phyloP scores from a whole-genome alignment of 2,329 filamentous ascomycete species.

The Remersonia thermophila region DNA sequence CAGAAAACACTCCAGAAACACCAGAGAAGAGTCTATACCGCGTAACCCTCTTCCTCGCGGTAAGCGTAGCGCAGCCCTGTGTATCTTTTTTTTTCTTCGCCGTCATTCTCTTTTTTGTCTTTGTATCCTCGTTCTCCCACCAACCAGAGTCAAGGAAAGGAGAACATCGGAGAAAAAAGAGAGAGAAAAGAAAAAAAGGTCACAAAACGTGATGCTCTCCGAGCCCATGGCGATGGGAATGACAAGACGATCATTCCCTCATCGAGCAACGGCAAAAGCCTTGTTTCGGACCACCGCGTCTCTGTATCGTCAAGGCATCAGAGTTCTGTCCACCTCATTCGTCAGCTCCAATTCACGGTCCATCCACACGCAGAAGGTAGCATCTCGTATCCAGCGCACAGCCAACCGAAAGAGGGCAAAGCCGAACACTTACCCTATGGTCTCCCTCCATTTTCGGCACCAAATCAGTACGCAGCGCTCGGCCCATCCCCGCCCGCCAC shows the following conservation, averaged over 20 bases:
- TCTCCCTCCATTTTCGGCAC: too few relatives aligned
- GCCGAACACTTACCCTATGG: neutral
- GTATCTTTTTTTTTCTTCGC: slow-evolving; percentile 1
- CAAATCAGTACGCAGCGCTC: too few relatives aligned
- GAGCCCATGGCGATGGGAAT: too few relatives aligned
- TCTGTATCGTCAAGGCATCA: too few relatives aligned
- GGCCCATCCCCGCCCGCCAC: slow-evolving; percentile 2
- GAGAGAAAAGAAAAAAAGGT: neutral
- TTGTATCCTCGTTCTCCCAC: slow-evolving; percentile 4
- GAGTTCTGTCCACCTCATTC: slow-evolving; percentile 2
- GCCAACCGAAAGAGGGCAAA: neutral
- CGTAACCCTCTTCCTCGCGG: too few relatives aligned
- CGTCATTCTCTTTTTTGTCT: neutral
- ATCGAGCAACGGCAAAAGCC: too few relatives aligned
- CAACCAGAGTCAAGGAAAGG: slow-evolving; percentile 3
- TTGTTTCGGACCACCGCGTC: too few relatives aligned
- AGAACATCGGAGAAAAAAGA: slow-evolving; percentile 1
- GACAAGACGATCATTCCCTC: too few relatives aligned
- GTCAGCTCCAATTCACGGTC: neutral
- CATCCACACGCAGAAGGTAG: neutral
- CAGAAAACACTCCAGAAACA: too few relatives aligned
- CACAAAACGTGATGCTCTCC: neutral
- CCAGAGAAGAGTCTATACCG: too few relatives aligned
- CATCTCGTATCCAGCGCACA: neutral
- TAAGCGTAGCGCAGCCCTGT: too few relatives aligned